Conservation (phyloP, 176 grass and related monocot species). For the Calamus simplicifolius region DNA sequence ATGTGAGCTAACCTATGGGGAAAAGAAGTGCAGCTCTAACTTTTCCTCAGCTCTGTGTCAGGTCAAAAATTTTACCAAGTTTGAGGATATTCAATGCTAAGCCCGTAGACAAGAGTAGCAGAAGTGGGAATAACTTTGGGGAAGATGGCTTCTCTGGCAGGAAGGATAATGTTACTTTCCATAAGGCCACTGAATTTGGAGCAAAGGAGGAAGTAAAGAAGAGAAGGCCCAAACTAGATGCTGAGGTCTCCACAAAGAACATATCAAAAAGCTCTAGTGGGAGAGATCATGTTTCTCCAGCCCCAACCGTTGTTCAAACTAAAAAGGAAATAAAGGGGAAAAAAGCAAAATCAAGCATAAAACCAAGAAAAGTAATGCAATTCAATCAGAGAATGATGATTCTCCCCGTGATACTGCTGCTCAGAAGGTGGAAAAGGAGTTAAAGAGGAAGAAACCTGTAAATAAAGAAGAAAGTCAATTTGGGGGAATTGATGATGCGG, state of each 20-base stretch:
- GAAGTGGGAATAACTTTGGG: constrained; percentile 22
- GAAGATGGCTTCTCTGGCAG: constrained; percentile 19
- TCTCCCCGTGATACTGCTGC: constrained; percentile 12
- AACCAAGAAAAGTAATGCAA: constrained; percentile 16
- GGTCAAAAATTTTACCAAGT: constrained; percentile 57
- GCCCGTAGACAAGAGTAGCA: constrained; percentile 44
- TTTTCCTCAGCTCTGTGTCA: constrained; percentile 12
- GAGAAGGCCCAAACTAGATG: constrained; percentile 21
- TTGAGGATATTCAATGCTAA: constrained; percentile 76
- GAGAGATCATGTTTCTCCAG: not conserved
- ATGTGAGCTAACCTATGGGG: not conserved
- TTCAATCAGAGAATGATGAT: constrained; percentile 10
- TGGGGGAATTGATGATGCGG: constrained; percentile 49
- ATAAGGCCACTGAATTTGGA: constrained; percentile 4
- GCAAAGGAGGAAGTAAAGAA: not conserved
- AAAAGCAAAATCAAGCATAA: constrained; percentile 3
- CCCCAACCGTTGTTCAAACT: constrained; percentile 3
- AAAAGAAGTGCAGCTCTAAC: constrained; percentile 1
- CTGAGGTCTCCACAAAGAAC: constrained; percentile 6
- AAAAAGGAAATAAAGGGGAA: constrained; percentile 17
- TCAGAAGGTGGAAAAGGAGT: constrained; percentile 21
- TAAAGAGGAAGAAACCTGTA: constrained; percentile 29
- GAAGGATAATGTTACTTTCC: constrained; percentile 13
- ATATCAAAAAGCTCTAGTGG: constrained; percentile 2
- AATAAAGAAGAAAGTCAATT: constrained; percentile 26